A percentile compares a stretch with the other conserved stretches of the same genome.
phyloP scores from a whole-genome alignment of 164 flowering plant genomes.

The Piper betle region DNA sequence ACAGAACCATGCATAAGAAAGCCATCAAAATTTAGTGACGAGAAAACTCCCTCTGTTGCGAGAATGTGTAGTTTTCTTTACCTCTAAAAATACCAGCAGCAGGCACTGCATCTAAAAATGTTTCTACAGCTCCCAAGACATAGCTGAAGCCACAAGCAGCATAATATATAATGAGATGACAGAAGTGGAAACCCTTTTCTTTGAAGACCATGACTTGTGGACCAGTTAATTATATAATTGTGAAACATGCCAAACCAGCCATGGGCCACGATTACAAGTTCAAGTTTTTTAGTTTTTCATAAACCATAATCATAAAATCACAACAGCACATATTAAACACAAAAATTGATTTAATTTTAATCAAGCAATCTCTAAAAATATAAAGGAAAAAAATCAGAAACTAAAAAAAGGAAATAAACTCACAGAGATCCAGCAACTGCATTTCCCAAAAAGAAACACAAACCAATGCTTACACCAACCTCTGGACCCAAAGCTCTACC shows the following conservation, averaged over 20 bases:
- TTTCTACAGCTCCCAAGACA: conserved; percentile 98
- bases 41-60: no score
- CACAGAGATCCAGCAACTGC: conserved; percentile 98
- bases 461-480: conserved; percentile 98
- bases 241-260: no score
- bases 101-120: conserved; percentile 89
- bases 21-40: background rate
- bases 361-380: no score
- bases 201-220: background rate
- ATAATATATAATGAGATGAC: conserved; percentile 3
- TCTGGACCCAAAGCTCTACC: conserved; percentile 99
- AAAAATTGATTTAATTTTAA: no score
- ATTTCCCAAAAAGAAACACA: conserved; percentile 97
- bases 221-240: background rate
- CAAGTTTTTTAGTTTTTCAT: no score
- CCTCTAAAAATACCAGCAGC: conserved; percentile 89
- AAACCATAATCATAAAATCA: no score
- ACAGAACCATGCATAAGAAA: conserved; percentile 15
- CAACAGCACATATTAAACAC: no score
- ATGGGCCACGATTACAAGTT: no score
- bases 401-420: conserved; percentile 16
- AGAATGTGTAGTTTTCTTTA: conserved; percentile 12
- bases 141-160: conserved; percentile 38
- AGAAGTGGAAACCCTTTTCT: background rate
- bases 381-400: background rate